Conservation (phyloP, 2,329 filamentous ascomycete genomes). For the Beauveria asiatica region DNA sequence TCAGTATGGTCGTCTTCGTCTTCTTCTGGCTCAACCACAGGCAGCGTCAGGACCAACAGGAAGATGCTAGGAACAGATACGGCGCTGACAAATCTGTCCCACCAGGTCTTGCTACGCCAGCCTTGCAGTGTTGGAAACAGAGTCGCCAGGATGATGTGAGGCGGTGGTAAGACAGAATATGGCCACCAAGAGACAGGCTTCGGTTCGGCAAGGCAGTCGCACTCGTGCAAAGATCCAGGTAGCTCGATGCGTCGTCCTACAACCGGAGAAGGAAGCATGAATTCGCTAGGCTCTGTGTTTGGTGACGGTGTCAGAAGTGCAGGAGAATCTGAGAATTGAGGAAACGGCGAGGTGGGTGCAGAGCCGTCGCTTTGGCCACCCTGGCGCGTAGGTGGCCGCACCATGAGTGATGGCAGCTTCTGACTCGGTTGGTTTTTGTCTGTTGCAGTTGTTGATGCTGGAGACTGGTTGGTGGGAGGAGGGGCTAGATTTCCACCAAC, state of each 20-base stretch:
- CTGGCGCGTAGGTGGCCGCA: constrained; percentile 40
- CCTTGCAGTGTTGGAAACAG: constrained; percentile 80
- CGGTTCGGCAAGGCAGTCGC: constrained; percentile 25
- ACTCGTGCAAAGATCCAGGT: constrained; percentile 35
- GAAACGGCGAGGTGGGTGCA: constrained; percentile 56
- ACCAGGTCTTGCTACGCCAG: constrained; percentile 76
- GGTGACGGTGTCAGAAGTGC: constrained; percentile 33
- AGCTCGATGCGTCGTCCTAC: constrained; percentile 35
- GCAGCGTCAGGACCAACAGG: constrained; percentile 78
- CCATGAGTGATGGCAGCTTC: constrained; percentile 23
- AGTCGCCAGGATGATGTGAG: constrained; percentile 60
- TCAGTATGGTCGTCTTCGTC: constrained; percentile 32
- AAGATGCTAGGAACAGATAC: constrained; percentile 87
- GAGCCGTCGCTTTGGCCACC: constrained; percentile 36
- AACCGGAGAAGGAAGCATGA: constrained; percentile 40
- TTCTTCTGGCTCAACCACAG: constrained; percentile 71
- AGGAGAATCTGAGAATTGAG: constrained; percentile 55
- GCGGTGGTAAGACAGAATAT: constrained; percentile 61
- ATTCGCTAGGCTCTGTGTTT: constrained; percentile 39
- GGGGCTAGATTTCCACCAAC: constrained; percentile 34
- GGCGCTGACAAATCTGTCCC: constrained; percentile 73
- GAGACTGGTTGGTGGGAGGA: constrained; percentile 22
- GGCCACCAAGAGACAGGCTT: constrained; percentile 71
- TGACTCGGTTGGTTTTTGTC: constrained; percentile 5
- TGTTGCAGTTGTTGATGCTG: neutral